phyloP scores from a whole-genome alignment of 176 grass and related monocot species.

The Lolium multiflorum region DNA sequence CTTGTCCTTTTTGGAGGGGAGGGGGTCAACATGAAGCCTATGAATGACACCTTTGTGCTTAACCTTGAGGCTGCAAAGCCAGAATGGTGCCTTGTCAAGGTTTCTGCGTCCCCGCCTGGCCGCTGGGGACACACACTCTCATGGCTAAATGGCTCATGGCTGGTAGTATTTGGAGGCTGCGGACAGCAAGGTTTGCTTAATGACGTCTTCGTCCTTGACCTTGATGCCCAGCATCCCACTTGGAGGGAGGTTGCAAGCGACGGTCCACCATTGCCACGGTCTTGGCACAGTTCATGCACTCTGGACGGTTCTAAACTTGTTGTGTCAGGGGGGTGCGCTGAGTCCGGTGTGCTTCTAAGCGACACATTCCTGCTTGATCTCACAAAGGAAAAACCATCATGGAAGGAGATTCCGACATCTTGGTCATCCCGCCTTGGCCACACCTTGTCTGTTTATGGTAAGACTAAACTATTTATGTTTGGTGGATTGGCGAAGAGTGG shows the following conservation, averaged over 20 bases:
- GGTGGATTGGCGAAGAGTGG: slow-evolving; percentile 90
- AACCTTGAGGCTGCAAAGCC: slow-evolving; percentile 81
- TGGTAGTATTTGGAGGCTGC: slow-evolving; percentile 93
- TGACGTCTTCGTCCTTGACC: slow-evolving; percentile 87
- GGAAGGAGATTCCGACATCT: slow-evolving; percentile 78
- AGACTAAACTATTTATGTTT: slow-evolving; percentile 91
- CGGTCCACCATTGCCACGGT: slow-evolving; percentile 71
- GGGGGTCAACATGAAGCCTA: slow-evolving; percentile 95
- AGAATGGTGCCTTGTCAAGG: slow-evolving; percentile 85
- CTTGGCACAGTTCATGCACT: slow-evolving; percentile 99
- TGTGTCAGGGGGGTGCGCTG: slow-evolving; percentile 86
- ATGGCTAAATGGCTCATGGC: slow-evolving; percentile 89
- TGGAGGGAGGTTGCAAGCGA: slow-evolving; percentile 81
- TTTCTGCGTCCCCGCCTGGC: slow-evolving; percentile 83
- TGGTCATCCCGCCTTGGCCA: slow-evolving; percentile 84
- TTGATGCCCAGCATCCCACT: slow-evolving; percentile 85
- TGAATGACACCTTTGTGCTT: slow-evolving; percentile 97
- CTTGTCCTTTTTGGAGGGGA: slow-evolving; percentile 95
- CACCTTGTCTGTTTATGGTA: slow-evolving; percentile 75
- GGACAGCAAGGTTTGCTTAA: slow-evolving; percentile 85
- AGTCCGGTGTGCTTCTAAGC: slow-evolving; percentile 83
- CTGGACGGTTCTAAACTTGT: slow-evolving; percentile 91
- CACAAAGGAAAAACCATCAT: slow-evolving; percentile 78
- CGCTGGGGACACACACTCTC: slow-evolving; percentile 95
- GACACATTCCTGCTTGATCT: slow-evolving; percentile 90